Evolutionary conservation across 352 stramenopile species (phyloP).

Genomic region (Stramenopiles sp.): DNA sequence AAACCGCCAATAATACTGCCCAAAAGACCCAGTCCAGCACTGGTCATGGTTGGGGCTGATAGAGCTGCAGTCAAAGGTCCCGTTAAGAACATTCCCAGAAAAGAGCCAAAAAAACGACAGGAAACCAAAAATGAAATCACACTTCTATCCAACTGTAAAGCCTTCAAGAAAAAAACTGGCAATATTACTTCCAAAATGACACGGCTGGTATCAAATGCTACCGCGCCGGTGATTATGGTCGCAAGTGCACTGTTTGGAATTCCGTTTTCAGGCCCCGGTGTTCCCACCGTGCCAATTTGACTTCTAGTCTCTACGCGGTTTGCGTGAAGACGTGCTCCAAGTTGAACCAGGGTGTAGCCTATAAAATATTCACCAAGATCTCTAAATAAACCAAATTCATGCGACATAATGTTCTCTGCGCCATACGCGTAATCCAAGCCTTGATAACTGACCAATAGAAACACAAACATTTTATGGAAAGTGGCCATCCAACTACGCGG

Average conservation of each 20-base stretch:
- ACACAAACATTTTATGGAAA: background rate
- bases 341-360: background rate
- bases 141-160: background rate
- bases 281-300: background rate
- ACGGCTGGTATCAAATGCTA: background rate
- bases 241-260: no score
- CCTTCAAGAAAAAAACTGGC: background rate
- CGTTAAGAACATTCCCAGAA: background rate
- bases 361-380: background rate
- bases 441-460: background rate
- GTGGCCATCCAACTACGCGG: background rate
- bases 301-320: background rate
- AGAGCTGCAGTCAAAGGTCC: background rate
- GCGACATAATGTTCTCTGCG: background rate
- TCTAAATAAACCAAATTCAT: constrained; percentile 8
- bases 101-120: background rate
- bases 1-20: background rate
- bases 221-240: background rate
- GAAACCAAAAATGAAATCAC: background rate
- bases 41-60: background rate
- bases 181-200: background rate
- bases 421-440: background rate
- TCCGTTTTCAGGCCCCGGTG: no score
- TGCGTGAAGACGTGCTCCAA: background rate
- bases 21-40: background rate